Conservation (phyloP, 371 early-diverging fungal species). For the Chytridium lagenaria region DNA sequence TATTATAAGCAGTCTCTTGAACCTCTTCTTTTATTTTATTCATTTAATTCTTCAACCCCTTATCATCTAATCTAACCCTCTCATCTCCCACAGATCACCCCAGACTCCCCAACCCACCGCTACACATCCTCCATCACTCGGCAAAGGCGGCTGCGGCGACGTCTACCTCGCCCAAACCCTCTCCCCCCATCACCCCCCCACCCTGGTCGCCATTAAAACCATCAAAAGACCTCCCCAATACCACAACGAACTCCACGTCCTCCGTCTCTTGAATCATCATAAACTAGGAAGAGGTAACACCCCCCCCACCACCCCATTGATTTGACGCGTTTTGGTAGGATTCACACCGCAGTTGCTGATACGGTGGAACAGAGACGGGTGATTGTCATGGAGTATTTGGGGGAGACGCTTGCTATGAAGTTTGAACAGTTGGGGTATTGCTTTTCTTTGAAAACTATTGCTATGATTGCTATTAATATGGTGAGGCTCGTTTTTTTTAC, state of each 20-base stretch:
- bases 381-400: constrained; percentile 43
- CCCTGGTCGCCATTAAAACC: neutral
- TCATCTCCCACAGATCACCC: too few species aligned
- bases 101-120: too few species aligned
- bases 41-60: too few species aligned
- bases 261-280: neutral
- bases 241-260: neutral
- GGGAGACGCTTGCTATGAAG: constrained; percentile 26
- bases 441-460: constrained; percentile 39
- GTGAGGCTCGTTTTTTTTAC: neutral
- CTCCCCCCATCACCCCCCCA: neutral
- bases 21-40: too few species aligned
- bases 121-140: constrained; percentile 29
- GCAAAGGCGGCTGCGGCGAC: constrained; percentile 44
- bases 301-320: too few species aligned
- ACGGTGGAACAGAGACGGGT: neutral
- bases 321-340: neutral
- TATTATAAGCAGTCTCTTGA: too few species aligned
- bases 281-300: constrained; percentile 36
- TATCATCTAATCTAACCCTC: too few species aligned
- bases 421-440: constrained; percentile 32
- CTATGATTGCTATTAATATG: constrained; percentile 35
- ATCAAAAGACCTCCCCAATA: neutral
- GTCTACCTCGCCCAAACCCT: constrained; percentile 33
- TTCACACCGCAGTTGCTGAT: neutral